These are phyloP conservation scores for Plantago coronopus DNA, from an alignment of 305 asterid species.

Conservation along the genomic window DNA sequence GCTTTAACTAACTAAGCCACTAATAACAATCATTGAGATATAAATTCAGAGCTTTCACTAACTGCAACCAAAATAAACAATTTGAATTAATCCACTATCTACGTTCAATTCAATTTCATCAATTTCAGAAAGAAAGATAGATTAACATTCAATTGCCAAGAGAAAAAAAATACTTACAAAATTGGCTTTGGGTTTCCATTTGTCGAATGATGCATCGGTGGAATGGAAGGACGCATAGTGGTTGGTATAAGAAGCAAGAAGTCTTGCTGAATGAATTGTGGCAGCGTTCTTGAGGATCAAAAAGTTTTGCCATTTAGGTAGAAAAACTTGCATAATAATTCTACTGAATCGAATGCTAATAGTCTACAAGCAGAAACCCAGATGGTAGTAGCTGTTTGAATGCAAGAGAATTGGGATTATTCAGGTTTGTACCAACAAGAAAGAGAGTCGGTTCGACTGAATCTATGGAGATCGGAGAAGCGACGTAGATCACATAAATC, in stretches of 20 bases:
- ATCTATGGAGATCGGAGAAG: too few relatives aligned
- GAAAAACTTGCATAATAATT: constrained; percentile 40
- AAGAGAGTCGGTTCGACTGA: too few relatives aligned
- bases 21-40: not conserved
- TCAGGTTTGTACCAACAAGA: too few relatives aligned
- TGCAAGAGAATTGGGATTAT: too few relatives aligned
- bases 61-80: not conserved
- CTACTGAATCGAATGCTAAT: too few relatives aligned
- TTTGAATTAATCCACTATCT: too few relatives aligned
- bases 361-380: too few relatives aligned
- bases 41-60: not conserved
- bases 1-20: not conserved
- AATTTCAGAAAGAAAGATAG: too few relatives aligned
- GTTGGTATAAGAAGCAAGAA: constrained; percentile 22
- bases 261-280: constrained; percentile 29
- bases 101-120: too few relatives aligned
- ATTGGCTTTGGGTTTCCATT: constrained; percentile 51
- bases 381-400: too few relatives aligned
- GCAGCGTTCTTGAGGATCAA: constrained; percentile 39
- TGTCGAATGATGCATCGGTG: constrained; percentile 34
- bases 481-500: too few relatives aligned
- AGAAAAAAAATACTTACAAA: constrained; percentile 37
- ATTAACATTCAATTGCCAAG: too few relatives aligned
- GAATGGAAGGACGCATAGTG: constrained; percentile 56
- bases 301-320: constrained; percentile 53